Evolutionary conservation across 225 moss, liverwort and hornwort species (phyloP).

Genomic region (Pseudoscleropodium purum): DNA sequence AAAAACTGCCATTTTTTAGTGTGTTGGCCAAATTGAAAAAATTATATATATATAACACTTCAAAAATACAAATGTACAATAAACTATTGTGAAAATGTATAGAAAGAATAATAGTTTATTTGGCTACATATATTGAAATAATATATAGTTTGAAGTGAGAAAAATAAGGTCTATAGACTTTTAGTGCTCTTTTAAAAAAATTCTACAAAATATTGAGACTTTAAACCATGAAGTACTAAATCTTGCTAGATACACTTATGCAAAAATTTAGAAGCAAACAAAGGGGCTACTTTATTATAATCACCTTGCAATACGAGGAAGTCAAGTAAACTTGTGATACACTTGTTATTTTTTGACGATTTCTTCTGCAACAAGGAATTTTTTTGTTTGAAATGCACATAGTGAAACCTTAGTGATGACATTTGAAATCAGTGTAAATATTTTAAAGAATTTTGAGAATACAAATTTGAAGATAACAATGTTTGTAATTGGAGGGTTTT

Average conservation of each 20-base stretch:
- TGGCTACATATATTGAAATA: rapidly evolving
- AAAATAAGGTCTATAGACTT: rapidly evolving
- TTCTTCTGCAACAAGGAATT: too few relatives aligned
- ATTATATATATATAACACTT: neutral
- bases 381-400: too few relatives aligned
- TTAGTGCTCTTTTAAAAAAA: rapidly evolving
- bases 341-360: neutral
- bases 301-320: rapidly evolving
- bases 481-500: too few relatives aligned
- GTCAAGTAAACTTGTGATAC: neutral
- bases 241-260: neutral
- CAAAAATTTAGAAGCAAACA: neutral
- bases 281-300: rapidly evolving
- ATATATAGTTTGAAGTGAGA: neutral
- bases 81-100: neutral
- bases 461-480: rapidly evolving
- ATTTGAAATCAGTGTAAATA: neutral
- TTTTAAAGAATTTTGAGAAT: neutral
- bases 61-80: rapidly evolving
- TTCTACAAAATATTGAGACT: neutral
- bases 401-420: neutral
- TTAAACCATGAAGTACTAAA: neutral
- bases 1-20: neutral
- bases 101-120: neutral
- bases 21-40: neutral